A percentile compares a stretch with the other conserved stretches of the same genome.
Evolutionary conservation across 345 rosid species (phyloP).

Genomic region (Boechera stricta): DNA sequence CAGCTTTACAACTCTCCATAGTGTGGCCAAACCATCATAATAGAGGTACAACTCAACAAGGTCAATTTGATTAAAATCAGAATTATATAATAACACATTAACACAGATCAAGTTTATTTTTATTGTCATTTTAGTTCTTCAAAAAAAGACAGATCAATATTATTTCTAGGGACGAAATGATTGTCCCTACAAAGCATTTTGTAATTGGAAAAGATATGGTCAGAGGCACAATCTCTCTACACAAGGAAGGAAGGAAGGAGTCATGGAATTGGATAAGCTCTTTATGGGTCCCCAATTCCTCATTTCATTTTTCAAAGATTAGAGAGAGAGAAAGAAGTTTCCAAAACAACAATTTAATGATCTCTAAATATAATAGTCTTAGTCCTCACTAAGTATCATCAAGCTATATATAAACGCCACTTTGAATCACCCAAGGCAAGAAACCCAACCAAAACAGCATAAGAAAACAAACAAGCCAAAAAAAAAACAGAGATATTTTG

Average conservation of each 20-base stretch:
- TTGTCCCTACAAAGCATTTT: constrained; percentile 41
- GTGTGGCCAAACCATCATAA: constrained; percentile 29
- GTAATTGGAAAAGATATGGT: constrained; percentile 39
- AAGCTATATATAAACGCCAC: constrained; percentile 34
- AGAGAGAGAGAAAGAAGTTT: constrained; percentile 28
- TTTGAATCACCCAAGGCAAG: constrained; percentile 34
- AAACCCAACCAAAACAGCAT: constrained; percentile 27
- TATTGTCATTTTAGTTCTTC: neutral
- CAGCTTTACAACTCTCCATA: constrained; percentile 35
- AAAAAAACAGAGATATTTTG: neutral
- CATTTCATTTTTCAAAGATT: constrained; percentile 23
- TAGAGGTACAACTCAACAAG: constrained; percentile 33
- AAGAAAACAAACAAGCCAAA: neutral
- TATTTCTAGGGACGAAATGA: constrained; percentile 30
- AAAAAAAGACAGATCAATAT: constrained; percentile 4
- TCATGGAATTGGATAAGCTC: constrained; percentile 47
- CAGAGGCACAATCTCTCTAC: constrained; percentile 25
- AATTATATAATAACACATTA: neutral
- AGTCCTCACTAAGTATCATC: constrained; percentile 38
- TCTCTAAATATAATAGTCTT: constrained; percentile 23
- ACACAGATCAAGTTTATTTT: neutral
- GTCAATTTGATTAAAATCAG: constrained; percentile 9
- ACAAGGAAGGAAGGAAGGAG: neutral
- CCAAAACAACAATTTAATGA: constrained; percentile 35
- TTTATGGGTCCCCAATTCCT: constrained; percentile 42